Evolutionary conservation across 163 green algal species (phyloP).

Genomic region (Scenedesmus sp.): DNA sequence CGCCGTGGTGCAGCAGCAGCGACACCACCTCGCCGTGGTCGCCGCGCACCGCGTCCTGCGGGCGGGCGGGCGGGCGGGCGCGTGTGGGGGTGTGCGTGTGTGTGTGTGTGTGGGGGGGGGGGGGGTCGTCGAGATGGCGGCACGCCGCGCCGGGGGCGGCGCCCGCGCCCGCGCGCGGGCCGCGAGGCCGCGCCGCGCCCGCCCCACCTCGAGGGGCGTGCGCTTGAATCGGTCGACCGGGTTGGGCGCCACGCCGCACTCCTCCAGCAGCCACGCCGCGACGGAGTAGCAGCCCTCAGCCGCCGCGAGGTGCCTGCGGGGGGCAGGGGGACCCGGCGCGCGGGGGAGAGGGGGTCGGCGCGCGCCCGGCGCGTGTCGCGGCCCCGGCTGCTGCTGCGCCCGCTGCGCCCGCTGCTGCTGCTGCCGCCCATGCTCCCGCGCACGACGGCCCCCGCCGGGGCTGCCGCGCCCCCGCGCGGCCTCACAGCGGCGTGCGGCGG

Average conservation of each 20-base stretch:
- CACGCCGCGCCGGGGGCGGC: no score
- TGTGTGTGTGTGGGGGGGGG: no score
- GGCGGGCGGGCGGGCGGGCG: no score
- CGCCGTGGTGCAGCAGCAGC: constrained; percentile 79
- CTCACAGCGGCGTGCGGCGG: constrained; percentile 74
- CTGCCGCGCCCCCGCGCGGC: not conserved
- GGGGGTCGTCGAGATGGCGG: no score
- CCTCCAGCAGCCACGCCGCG: constrained; percentile 83
- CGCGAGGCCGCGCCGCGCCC: not conserved
- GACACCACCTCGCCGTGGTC: constrained; percentile 83
- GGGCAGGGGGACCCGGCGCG: no score
- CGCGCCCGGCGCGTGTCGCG: no score
- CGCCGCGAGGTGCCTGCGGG: constrained; percentile 87
- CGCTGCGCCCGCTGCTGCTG: not conserved
- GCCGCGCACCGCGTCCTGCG: constrained; percentile 83
- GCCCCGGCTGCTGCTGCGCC: not conserved
- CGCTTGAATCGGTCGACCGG: constrained; percentile 88
- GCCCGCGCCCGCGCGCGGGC: no score
- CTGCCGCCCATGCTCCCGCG: not conserved
- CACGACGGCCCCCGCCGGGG: not conserved
- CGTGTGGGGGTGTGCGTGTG: no score
- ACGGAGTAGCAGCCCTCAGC: constrained; percentile 86
- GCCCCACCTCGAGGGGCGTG: constrained; percentile 85
- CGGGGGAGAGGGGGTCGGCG: no score
- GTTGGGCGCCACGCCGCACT: constrained; percentile 73